These are phyloP conservation scores for Chaetomium fimeti DNA, from an alignment of 495 filamentous ascomycete species.

Conservation along the genomic window DNA sequence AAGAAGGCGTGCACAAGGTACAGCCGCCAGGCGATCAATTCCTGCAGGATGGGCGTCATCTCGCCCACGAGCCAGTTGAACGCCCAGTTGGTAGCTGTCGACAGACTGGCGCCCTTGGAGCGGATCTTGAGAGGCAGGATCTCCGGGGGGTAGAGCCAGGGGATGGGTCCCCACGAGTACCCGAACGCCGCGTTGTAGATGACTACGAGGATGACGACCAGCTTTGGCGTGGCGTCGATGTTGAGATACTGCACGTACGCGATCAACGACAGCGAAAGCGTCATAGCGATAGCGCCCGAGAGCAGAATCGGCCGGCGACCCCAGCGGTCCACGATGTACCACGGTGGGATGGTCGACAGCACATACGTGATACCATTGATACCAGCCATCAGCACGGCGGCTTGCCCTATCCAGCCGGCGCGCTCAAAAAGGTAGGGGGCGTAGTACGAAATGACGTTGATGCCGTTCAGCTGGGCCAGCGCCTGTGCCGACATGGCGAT, in stretches of 20 bases:
- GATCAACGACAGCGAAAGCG: constrained; percentile 82
- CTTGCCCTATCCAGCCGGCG: constrained; percentile 86
- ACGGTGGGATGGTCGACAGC: constrained; percentile 86
- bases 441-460: constrained; percentile 99
- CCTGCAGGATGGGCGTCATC: constrained; percentile 89
- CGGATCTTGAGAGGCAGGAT: constrained; percentile 95
- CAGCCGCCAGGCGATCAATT: constrained; percentile 84
- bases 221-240: constrained; percentile 66
- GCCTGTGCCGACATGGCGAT: constrained; percentile 99
- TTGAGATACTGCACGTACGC: constrained; percentile 96
- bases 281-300: constrained; percentile 88
- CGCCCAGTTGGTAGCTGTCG: constrained; percentile 95
- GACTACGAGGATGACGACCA: constrained; percentile 95
- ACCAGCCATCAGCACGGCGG: constrained; percentile 94
- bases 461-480: constrained; percentile 93
- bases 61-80: constrained; percentile 98
- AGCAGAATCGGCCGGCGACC: constrained; percentile 88
- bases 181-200: constrained; percentile 98
- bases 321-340: constrained; percentile 95
- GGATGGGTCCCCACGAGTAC: constrained; percentile 98
- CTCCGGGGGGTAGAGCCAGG: constrained; percentile 97
- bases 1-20: constrained; percentile 97
- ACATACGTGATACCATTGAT: constrained; percentile 94
- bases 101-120: constrained; percentile 95
- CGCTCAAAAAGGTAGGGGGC: constrained; percentile 95